Conservation (phyloP, 106 monocot species). For the Dendrobium catenatum region DNA sequence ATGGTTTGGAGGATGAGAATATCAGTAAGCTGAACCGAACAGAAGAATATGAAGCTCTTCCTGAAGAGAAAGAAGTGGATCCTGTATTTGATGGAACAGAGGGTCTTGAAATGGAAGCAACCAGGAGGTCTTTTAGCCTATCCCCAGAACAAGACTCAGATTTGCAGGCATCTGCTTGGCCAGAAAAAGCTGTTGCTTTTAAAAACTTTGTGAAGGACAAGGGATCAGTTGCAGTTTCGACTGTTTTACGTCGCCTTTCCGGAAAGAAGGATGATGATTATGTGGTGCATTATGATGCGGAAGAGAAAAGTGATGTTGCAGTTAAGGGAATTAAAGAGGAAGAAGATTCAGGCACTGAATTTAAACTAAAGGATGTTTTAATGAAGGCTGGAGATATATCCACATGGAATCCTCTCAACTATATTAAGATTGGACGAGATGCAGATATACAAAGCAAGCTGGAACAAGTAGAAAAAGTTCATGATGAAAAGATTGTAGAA, state of each 20-base stretch:
- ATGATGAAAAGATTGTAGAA: slow-evolving; percentile 19
- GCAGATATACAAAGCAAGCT: slow-evolving; percentile 15
- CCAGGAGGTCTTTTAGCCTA: slow-evolving; percentile 14
- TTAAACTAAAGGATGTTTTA: slow-evolving; percentile 32
- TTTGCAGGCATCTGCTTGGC: slow-evolving; percentile 40
- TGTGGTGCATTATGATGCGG: slow-evolving; percentile 17
- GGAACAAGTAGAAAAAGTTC: slow-evolving; percentile 11
- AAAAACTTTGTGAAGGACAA: slow-evolving; percentile 82
- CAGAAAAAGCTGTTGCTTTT: slow-evolving; percentile 71
- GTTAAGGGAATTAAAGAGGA: slow-evolving; percentile 6
- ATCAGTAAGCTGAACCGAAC: slow-evolving; percentile 7
- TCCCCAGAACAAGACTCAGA: slow-evolving; percentile 28
- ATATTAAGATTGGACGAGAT: slow-evolving; percentile 51
- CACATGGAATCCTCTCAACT: slow-evolving; percentile 74
- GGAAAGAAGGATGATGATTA: slow-evolving; percentile 57
- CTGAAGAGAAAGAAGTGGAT: slow-evolving; percentile 45
- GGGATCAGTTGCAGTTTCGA: slow-evolving; percentile 67
- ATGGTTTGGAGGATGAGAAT: slow-evolving; percentile 1
- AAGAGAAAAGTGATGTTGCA: slow-evolving; percentile 25
- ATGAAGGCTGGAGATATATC: slow-evolving; percentile 34
- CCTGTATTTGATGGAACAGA: slow-evolving; percentile 82
- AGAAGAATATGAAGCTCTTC: slow-evolving; percentile 19
- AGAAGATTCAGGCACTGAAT: slow-evolving; percentile 17
- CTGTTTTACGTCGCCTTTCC: slow-evolving; percentile 73
- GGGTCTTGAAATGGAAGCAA: slow-evolving; percentile 36